A percentile compares a stretch with the other conserved stretches of the same genome.
Conservation (phyloP, 2,329 filamentous ascomycete genomes). For the Alternaria longipes region DNA sequence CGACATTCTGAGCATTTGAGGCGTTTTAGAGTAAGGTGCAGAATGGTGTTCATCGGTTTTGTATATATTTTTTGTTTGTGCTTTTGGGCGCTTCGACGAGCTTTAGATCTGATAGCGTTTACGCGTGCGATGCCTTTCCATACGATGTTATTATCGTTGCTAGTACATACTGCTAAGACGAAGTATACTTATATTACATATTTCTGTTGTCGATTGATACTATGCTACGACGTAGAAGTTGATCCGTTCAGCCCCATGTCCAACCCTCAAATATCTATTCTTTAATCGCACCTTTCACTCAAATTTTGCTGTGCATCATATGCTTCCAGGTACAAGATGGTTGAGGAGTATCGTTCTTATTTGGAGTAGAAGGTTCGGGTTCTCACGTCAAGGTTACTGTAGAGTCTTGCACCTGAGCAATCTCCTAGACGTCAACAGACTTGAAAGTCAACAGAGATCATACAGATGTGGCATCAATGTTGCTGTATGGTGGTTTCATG, state of each 20-base stretch:
- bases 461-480: no score
- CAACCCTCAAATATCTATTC: neutral
- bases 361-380: no score
- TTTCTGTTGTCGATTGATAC: neutral
- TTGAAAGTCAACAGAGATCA: no score
- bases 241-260: neutral
- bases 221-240: neutral
- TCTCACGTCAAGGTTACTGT: no score
- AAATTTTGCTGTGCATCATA: neutral
- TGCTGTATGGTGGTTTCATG: no score
- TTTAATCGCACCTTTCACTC: neutral
- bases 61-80: neutral
- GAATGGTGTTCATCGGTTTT: neutral
- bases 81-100: neutral
- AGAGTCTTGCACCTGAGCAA: no score
- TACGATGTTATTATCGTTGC: neutral
- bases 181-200: neutral
- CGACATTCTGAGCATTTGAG: neutral
- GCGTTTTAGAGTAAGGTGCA: neutral
- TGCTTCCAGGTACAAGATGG: neutral
- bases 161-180: neutral
- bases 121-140: neutral
- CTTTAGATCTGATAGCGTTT: constrained; percentile 4
- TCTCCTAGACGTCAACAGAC: no score
- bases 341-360: neutral